Percentiles rank a stretch among this genome's conserved stretches.
Evolutionary conservation across 2,329 filamentous ascomycete genomes (phyloP).

Genomic region (Grosmannia clavigera): DNA sequence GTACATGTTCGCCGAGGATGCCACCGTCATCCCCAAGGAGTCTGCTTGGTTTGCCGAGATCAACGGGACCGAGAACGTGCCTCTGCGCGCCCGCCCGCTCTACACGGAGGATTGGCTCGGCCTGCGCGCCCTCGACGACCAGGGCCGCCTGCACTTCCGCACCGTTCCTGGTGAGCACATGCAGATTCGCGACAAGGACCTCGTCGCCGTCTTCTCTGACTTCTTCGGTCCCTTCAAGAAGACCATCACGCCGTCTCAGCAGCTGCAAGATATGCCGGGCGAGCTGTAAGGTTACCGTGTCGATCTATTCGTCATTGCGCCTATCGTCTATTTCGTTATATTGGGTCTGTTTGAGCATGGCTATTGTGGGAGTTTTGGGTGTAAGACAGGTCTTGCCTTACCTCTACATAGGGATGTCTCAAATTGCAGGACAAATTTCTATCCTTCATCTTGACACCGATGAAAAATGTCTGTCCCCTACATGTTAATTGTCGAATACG

Average conservation of each 20-base stretch:
- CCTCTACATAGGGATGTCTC: too few relatives aligned
- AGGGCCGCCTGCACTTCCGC: slow-evolving; percentile 66
- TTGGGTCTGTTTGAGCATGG: not conserved
- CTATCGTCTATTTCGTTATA: not conserved
- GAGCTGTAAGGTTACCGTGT: not conserved
- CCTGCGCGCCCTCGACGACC: slow-evolving; percentile 63
- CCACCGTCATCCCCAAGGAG: slow-evolving; percentile 79
- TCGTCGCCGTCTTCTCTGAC: slow-evolving; percentile 53
- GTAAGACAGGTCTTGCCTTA: not conserved
- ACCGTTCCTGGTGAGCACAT: slow-evolving; percentile 71
- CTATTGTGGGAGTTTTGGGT: not conserved
- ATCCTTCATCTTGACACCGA: too few relatives aligned
- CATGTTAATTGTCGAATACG: too few relatives aligned
- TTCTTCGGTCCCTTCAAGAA: slow-evolving; percentile 48
- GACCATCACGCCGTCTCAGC: slow-evolving; percentile 16
- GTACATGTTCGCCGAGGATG: slow-evolving; percentile 81
- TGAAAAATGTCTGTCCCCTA: too few relatives aligned
- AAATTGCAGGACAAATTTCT: too few relatives aligned
- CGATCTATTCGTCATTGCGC: not conserved
- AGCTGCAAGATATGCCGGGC: not conserved
- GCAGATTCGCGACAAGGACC: slow-evolving; percentile 53
- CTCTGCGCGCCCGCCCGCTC: slow-evolving; percentile 54
- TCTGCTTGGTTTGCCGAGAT: slow-evolving; percentile 84
- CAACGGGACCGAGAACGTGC: slow-evolving; percentile 55
- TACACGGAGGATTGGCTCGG: slow-evolving; percentile 94